A percentile compares a stretch with the other conserved stretches of the same genome.
phyloP scores from a whole-genome alignment of 768 basidiomycete species.

The Lactifluus pinguis region DNA sequence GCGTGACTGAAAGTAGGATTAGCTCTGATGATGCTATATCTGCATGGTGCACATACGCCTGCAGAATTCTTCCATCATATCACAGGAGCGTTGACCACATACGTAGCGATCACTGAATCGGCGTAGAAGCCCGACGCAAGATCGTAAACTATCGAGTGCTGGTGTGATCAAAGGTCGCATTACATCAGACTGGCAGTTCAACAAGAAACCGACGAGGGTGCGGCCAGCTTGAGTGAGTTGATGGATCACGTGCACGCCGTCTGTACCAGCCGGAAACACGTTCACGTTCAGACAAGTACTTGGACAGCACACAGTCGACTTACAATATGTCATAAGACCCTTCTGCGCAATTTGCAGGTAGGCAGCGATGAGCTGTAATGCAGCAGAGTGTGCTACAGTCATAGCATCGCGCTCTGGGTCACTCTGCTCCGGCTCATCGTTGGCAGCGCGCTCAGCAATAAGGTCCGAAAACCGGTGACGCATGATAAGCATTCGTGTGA shows the following conservation, averaged over 20 bases:
- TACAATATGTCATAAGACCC: slow-evolving; percentile 91
- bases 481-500: slow-evolving; percentile 80
- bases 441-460: slow-evolving; percentile 57
- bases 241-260: slow-evolving; percentile 93
- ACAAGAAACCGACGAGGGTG: slow-evolving; percentile 77
- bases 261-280: slow-evolving; percentile 30
- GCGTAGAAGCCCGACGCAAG: slow-evolving; percentile 79
- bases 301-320: slow-evolving; percentile 28
- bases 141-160: slow-evolving; percentile 76
- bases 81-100: slow-evolving; percentile 83
- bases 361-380: slow-evolving; percentile 72
- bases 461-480: slow-evolving; percentile 77
- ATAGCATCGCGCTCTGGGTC: slow-evolving; percentile 75
- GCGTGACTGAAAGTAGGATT: slow-evolving; percentile 45
- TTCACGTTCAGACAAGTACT: background rate
- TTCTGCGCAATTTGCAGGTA: slow-evolving; percentile 81
- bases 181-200: slow-evolving; percentile 79
- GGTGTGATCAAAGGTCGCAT: slow-evolving; percentile 71
- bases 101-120: slow-evolving; percentile 89
- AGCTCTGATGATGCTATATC: background rate
- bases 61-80: slow-evolving; percentile 94
- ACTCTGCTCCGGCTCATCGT: slow-evolving; percentile 42
- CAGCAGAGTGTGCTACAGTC: slow-evolving; percentile 64
- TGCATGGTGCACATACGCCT: slow-evolving; percentile 54
- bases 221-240: slow-evolving; percentile 91